Evolutionary conservation across 176 grass and related monocot species (phyloP).

Genomic region (Oryza meyeriana): DNA sequence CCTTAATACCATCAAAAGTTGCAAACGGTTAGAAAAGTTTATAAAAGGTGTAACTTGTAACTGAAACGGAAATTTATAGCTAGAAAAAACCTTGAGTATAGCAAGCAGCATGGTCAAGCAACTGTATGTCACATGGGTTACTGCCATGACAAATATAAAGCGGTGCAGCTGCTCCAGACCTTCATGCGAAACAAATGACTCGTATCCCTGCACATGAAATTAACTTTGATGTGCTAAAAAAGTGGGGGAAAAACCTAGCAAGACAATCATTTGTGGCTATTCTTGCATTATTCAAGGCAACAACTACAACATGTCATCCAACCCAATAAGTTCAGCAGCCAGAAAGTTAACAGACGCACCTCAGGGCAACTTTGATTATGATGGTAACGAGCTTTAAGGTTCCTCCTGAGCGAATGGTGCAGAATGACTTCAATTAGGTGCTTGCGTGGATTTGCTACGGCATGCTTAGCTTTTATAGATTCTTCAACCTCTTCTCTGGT

Average conservation of each 20-base stretch:
- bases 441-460: conserved; percentile 15
- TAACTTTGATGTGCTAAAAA: conserved; percentile 12
- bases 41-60: not conserved
- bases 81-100: conserved; percentile 71
- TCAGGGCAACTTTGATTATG: conserved; percentile 43
- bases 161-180: conserved; percentile 92
- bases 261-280: not conserved
- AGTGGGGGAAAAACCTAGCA: conserved; percentile 6
- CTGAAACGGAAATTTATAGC: not conserved
- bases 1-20: not conserved
- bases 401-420: conserved; percentile 55
- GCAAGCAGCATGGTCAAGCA: conserved; percentile 95
- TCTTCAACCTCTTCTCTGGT: conserved; percentile 65
- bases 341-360: conserved; percentile 36
- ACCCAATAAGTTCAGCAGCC: not conserved
- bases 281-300: not conserved
- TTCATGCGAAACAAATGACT: conserved; percentile 92
- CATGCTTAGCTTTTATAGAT: conserved; percentile 37
- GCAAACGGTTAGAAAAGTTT: not conserved
- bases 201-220: conserved; percentile 60
- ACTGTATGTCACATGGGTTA: conserved; percentile 92
- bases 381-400: conserved; percentile 41
- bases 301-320: not conserved
- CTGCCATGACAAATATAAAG: conserved; percentile 99
- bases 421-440: conserved; percentile 45